phyloP scores from a whole-genome alignment of 805 yeast species.

The Citeromyces nyonsensis region DNA sequence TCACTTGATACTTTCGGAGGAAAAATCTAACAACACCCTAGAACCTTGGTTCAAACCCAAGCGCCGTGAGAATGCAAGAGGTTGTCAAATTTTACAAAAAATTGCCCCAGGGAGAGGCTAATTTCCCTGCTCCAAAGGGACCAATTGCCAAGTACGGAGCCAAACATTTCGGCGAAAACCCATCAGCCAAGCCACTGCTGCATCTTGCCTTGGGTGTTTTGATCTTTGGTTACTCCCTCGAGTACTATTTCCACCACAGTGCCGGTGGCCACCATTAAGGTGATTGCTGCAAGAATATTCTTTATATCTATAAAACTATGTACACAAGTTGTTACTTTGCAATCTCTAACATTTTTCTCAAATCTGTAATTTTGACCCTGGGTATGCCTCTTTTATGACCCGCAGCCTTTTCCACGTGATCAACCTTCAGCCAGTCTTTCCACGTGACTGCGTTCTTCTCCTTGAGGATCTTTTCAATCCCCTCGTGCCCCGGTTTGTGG shows the following conservation, averaged over 20 bases:
- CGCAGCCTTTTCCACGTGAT: conserved; percentile 28
- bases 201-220: conserved; percentile 61
- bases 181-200: conserved; percentile 69
- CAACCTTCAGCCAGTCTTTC: conserved; percentile 52
- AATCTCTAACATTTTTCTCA: conserved; percentile 29
- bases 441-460: conserved; percentile 26
- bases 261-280: conserved; percentile 42
- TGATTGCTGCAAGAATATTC: conserved; percentile 22
- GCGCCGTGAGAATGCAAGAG: conserved; percentile 91
- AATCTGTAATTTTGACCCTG: conserved; percentile 38
- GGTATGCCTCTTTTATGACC: conserved; percentile 37
- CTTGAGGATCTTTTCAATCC: conserved; percentile 3
- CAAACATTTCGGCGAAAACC: conserved; percentile 74
- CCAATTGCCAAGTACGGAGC: conserved; percentile 70
- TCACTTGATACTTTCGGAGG: neutral
- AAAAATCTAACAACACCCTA: conserved; percentile 10
- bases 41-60: conserved; percentile 91
- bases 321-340: neutral
- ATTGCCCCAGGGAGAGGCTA: conserved; percentile 87
- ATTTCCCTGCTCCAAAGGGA: conserved; percentile 54
- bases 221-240: conserved; percentile 75
- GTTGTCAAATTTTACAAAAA: conserved; percentile 93
- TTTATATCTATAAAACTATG: conserved; percentile 5
- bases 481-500: conserved; percentile 3
- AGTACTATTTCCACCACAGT: conserved; percentile 90